Evolutionary conservation across 139 green algal genomes (phyloP), one percentile per base, ranked within the genome.

Genomic region (Volvox reticuliferus): DNA sequence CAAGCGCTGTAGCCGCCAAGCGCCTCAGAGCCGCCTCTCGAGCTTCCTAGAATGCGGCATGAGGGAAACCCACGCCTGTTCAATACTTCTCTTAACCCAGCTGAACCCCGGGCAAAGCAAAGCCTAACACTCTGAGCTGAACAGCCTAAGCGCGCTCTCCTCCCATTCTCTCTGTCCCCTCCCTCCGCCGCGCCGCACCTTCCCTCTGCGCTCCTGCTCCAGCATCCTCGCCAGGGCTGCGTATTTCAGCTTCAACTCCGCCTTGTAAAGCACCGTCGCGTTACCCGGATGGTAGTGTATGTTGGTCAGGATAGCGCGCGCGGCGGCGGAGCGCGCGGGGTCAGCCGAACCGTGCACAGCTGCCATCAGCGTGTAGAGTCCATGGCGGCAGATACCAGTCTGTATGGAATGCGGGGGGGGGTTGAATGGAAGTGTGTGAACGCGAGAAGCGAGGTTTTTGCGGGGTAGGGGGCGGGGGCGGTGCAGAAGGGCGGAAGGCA

Each of bases 231-330:
- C 20, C 18, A 94, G 87, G 17, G 92, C 92, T 0, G 92, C 92
- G 35, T 92, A 82, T 87, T 94, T 94, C 76, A 94, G 92, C 82
- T 92, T 92, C 26, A 94, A 82, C 92, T 94, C 92, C 0, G 92
- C 92, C 82, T 91, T 92, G 92, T 94, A 94, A 76, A 93, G 89
- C 33, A 77, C 79, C 61, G 92, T 94, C 28, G 89, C 92, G 61
- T 94, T 94, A 55, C 81, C 81, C 0, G 92, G 92, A 83, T 94
- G 87, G 87, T 84, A 94, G 82, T 93, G 92, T 77, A 94, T 94
- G 92, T 94, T 94, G 86, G 81, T 77, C 20, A 94, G 92, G 30
- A 93, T 75, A 37, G 92, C 89, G 26, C 89, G 86, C 1, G 89
- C 87, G 21, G 92, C 88, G 65, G 89, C 90, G 63, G 63, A 79